phyloP scores from a whole-genome alignment of 2,329 filamentous ascomycete species.

The Aspergillus oerlinghausenensis region DNA sequence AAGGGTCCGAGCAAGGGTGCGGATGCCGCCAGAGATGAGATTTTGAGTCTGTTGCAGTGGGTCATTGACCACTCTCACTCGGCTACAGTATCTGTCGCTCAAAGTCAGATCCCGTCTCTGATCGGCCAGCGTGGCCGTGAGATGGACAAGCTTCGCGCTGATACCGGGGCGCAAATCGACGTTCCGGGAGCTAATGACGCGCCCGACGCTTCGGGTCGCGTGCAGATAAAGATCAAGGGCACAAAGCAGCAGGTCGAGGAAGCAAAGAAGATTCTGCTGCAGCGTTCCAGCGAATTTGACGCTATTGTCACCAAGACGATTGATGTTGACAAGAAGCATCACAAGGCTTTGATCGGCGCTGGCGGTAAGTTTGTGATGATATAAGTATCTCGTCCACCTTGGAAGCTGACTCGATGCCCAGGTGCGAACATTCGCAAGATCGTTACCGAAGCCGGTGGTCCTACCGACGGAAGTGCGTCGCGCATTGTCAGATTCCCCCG shows the following conservation, averaged over 20 bases:
- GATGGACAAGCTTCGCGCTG: constrained; percentile 82
- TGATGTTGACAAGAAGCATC: constrained; percentile 91
- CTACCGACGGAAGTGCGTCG: constrained; percentile 77
- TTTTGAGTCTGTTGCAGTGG: constrained; percentile 83
- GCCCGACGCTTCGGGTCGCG: constrained; percentile 59
- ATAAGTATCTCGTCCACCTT: neutral
- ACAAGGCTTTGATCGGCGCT: constrained; percentile 77
- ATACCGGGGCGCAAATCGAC: constrained; percentile 84
- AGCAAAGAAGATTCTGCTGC: constrained; percentile 83
- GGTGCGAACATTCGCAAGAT: constrained; percentile 82
- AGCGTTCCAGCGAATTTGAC: constrained; percentile 82
- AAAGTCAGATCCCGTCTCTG: constrained; percentile 86
- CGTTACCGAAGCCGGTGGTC: constrained; percentile 81
- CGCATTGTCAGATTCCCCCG: constrained; percentile 94
- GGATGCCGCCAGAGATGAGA: constrained; percentile 85
- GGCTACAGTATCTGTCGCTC: constrained; percentile 76
- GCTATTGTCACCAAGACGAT: constrained; percentile 80
- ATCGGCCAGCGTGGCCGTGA: constrained; percentile 87
- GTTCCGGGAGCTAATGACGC: constrained; percentile 77
- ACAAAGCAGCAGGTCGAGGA: constrained; percentile 86
- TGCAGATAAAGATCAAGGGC: constrained; percentile 88
- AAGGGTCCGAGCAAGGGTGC: constrained; percentile 90
- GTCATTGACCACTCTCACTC: constrained; percentile 80
- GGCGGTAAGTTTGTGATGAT: constrained; percentile 60
- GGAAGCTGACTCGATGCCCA: constrained; percentile 29